Evolutionary conservation across 331 rosid species (phyloP), one percentile per base, ranked within the genome.

Genomic region (Erythrophleum ivorense): DNA sequence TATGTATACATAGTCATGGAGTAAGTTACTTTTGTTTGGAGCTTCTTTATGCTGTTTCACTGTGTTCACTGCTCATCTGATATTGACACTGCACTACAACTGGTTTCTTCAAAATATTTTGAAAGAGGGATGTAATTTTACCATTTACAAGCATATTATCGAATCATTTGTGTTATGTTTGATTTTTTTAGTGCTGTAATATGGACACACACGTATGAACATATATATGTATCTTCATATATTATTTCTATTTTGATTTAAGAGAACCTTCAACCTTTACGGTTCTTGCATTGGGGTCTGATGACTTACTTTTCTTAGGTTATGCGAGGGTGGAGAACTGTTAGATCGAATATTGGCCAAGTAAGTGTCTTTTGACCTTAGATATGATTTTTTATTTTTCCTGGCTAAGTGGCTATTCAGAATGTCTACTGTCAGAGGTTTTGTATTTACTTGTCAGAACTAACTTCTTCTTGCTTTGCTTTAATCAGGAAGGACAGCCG

Each of bases 1-100:
- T 94, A 91, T 68, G 99, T 96, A 85, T 96, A 88, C 87, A 96
- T 96, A 89, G 99, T 89, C 64, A 96, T 96, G 99, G 99, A 96
- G 99, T 96, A 91, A 89, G 99, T 88, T 73, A 65, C 49, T 18
- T 63, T 74, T 16, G 0, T 52, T 8, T 76, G 43, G 2, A 33
- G 6, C 76, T 46, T 71, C 74, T 73, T 53, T 53, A 62, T 76
- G 29, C 24, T 68, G 54, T 78, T 84, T 81, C 78, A 58, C 53
- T 62, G 2, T 75, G 43, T 21, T 78, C 41, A 65, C 62, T 79
- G 38, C 33, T 21, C 24, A 43, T 49, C 19, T 58, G 75, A 78
- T 81, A 60, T 45, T 64, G 41, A 75, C 60, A 71, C 38, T 24
- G 3, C 34, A 76, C 45, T 2, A 3, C 62, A n/a, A 6, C 11